A percentile compares a stretch with the other conserved stretches of the same genome.
phyloP scores from a whole-genome alignment of 768 basidiomycete species.

The Leccinum truebloodii region DNA sequence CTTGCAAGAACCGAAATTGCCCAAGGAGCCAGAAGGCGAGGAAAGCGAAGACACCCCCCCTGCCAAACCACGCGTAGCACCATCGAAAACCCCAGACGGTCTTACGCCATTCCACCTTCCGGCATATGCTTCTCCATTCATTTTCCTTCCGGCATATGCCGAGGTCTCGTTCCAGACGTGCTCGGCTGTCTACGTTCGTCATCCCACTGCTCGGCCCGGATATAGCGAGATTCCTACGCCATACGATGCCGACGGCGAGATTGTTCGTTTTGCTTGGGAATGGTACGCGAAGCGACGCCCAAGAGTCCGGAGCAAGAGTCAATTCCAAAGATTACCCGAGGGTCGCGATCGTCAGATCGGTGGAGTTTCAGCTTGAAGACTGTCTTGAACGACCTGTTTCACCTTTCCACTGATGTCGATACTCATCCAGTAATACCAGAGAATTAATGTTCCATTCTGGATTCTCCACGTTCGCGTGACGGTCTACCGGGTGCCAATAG shows the following conservation, averaged over 20 bases:
- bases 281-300: constrained; percentile 82
- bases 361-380: constrained; percentile 14
- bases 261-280: constrained; percentile 93
- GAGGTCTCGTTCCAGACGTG: constrained; percentile 87
- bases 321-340: constrained; percentile 64
- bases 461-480: not conserved
- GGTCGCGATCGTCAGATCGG: constrained; percentile 47
- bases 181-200: constrained; percentile 89
- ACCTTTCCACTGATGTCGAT: not conserved
- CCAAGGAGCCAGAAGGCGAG: constrained; percentile 15
- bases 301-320: constrained; percentile 61
- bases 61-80: not conserved
- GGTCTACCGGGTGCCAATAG: not conserved
- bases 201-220: constrained; percentile 94
- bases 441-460: not conserved
- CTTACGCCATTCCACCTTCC: constrained; percentile 86
- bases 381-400: not conserved
- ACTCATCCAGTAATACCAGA: not conserved
- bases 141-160: constrained; percentile 92
- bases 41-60: constrained; percentile 2
- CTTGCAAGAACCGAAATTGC: constrained; percentile 43
- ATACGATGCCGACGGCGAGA: constrained; percentile 93
- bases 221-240: constrained; percentile 96
- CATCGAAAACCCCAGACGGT: constrained; percentile 13
- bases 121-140: constrained; percentile 81